phyloP scores from a whole-genome alignment of 192 early-diverging fungal genomes.

The Entomortierella chlamydospora region DNA sequence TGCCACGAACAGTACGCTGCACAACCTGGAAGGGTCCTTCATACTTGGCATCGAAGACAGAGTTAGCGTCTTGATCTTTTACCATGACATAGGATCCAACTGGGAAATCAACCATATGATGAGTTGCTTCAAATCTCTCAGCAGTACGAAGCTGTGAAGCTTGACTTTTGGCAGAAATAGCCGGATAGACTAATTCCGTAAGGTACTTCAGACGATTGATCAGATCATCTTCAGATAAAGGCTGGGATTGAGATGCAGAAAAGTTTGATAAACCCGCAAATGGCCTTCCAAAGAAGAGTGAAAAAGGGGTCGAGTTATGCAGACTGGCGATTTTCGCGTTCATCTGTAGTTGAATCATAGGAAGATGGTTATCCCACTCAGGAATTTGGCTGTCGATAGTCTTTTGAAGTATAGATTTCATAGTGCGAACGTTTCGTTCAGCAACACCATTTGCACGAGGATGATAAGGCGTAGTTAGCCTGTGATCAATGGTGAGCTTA shows the following conservation, averaged over 20 bases:
- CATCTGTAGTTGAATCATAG: conserved; percentile 44
- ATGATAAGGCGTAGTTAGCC: conserved; percentile 53
- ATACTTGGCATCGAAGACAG: conserved; percentile 5
- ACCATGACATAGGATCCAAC: conserved; percentile 3
- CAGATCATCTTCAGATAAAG: conserved; percentile 7
- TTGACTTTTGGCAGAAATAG: not conserved
- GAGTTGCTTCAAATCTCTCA: conserved; percentile 6
- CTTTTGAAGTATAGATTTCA: conserved; percentile 36
- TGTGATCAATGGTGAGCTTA: conserved; percentile 35
- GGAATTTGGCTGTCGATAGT: conserved; percentile 6
- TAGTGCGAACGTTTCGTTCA: conserved; percentile 47
- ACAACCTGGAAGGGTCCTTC: conserved; percentile 9
- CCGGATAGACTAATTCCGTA: conserved; percentile 10
- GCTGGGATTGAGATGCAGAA: not conserved
- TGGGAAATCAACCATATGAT: not conserved
- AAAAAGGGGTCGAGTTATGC: conserved; percentile 44
- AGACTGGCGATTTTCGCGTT: conserved; percentile 30
- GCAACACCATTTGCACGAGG: conserved; percentile 59
- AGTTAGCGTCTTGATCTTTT: not conserved
- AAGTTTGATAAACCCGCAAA: not conserved
- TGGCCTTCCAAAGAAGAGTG: conserved; percentile 43
- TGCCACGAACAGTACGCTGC: not conserved
- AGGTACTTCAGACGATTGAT: conserved; percentile 3
- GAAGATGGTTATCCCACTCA: conserved; percentile 53
- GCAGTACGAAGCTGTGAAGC: not conserved